A percentile compares a stretch with the other conserved stretches of the same genome.
These are phyloP conservation scores for Sphenostylis stenocarpa DNA, from an alignment of 306 rosid genomes.

Conservation along the genomic window DNA sequence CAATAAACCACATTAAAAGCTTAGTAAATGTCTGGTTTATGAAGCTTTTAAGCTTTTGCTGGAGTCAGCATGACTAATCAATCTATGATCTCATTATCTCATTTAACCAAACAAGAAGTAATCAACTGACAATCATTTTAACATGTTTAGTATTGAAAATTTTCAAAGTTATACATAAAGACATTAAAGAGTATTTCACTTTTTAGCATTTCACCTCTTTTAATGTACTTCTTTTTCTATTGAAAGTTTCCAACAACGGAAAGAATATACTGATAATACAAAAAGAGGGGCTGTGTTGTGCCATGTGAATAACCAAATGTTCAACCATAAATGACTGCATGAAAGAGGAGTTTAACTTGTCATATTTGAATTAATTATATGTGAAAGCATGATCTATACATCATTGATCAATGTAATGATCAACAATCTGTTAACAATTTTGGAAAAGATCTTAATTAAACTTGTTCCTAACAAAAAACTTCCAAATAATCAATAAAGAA, in stretches of 20 bases:
- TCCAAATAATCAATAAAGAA: background rate
- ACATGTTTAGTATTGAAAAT: too few species aligned
- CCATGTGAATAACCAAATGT: background rate
- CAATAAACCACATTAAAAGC: slow-evolving; percentile 32
- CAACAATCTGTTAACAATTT: background rate
- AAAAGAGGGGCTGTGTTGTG: background rate
- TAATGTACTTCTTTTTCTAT: too few species aligned
- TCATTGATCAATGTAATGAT: slow-evolving; percentile 3
- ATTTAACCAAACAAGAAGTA: slow-evolving; percentile 5
- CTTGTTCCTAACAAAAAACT: slow-evolving; percentile 1
- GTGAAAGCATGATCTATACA: background rate
- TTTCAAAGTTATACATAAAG: too few species aligned
- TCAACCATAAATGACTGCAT: slow-evolving; percentile 19
- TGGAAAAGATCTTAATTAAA: background rate
- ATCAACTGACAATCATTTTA: background rate
- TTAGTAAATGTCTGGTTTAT: slow-evolving; percentile 8
- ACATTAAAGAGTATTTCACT: too few species aligned
- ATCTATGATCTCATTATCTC: background rate
- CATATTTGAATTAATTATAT: background rate
- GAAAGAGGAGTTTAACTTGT: background rate
- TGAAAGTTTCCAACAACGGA: too few species aligned
- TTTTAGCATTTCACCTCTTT: too few species aligned
- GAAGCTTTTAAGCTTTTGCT: slow-evolving; percentile 10
- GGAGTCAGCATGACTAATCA: slow-evolving; percentile 25
- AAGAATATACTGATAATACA: too few species aligned